phyloP scores from a whole-genome alignment of 176 grass and related monocot genomes.

The Avena eriantha region DNA sequence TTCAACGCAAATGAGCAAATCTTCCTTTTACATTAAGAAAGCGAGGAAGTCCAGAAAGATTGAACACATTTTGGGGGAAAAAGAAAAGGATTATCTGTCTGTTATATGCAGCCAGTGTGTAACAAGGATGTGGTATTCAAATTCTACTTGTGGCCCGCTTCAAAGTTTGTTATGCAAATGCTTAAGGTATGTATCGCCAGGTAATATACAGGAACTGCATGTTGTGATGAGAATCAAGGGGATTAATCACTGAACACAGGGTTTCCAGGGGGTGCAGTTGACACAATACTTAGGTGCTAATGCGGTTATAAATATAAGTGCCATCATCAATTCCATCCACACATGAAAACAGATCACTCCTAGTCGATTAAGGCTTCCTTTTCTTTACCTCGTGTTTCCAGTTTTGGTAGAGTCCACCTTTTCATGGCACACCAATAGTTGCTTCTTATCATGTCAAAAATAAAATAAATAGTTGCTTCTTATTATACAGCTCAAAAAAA shows the following conservation, averaged over 20 bases:
- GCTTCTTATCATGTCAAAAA: neutral
- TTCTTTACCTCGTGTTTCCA: neutral
- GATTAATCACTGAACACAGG: neutral
- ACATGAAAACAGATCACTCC: neutral
- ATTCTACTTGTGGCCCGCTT: neutral
- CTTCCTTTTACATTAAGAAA: slow-evolving; percentile 12
- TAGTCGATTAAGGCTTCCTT: neutral
- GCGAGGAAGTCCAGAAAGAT: neutral
- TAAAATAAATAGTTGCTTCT: no score
- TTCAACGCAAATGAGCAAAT: slow-evolving; percentile 23
- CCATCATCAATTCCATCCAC: neutral
- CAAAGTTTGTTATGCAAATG: neutral
- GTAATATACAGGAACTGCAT: slow-evolving; percentile 21
- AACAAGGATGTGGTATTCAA: neutral
- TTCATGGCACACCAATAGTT: neutral
- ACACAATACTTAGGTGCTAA: neutral
- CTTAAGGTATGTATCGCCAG: neutral
- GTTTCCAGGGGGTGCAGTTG: neutral
- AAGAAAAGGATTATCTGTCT: neutral
- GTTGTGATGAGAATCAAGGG: neutral
- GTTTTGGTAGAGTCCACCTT: neutral
- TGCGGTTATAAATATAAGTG: neutral
- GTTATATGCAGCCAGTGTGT: slow-evolving; percentile 5
- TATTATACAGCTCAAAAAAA: neutral
- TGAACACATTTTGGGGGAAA: neutral